phyloP scores from a whole-genome alignment of 2,329 filamentous ascomycete genomes.

The Emydomyces testavorans region DNA sequence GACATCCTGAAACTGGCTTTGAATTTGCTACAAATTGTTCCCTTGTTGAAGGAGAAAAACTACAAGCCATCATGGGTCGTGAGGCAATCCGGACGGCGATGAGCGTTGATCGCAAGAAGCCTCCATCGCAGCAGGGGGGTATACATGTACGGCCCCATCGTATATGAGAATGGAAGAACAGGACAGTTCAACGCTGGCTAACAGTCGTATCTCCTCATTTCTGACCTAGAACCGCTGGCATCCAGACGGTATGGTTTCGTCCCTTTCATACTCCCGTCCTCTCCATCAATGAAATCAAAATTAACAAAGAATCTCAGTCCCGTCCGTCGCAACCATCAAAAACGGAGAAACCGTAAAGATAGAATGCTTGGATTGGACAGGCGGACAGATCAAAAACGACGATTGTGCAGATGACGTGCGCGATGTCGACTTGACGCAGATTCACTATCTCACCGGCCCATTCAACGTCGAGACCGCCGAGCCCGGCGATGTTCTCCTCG shows the following conservation, averaged over 20 bases:
- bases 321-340: slow-evolving; percentile 59
- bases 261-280: not conserved
- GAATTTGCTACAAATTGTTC: not conserved
- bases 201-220: not conserved
- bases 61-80: slow-evolving; percentile 25
- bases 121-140: slow-evolving; percentile 55
- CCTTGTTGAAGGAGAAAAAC: too few species aligned
- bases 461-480: slow-evolving; percentile 77
- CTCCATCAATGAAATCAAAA: not conserved
- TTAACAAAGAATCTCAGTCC: slow-evolving; percentile 45
- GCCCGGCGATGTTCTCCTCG: slow-evolving; percentile 71
- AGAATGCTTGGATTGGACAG: slow-evolving; percentile 72
- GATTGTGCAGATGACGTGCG: slow-evolving; percentile 81
- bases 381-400: slow-evolving; percentile 75
- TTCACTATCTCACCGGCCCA: slow-evolving; percentile 82
- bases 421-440: slow-evolving; percentile 68
- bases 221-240: slow-evolving; percentile 71
- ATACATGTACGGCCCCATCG: slow-evolving; percentile 50
- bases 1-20: not conserved
- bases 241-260: slow-evolving; percentile 71
- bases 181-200: slow-evolving; percentile 10
- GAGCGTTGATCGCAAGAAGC: slow-evolving; percentile 61
- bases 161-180: not conserved
- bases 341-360: slow-evolving; percentile 86
- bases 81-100: slow-evolving; percentile 55